Base-by-base conservation (phyloP, 441 rosid species). In the Gossypium davidsonii region DNA sequence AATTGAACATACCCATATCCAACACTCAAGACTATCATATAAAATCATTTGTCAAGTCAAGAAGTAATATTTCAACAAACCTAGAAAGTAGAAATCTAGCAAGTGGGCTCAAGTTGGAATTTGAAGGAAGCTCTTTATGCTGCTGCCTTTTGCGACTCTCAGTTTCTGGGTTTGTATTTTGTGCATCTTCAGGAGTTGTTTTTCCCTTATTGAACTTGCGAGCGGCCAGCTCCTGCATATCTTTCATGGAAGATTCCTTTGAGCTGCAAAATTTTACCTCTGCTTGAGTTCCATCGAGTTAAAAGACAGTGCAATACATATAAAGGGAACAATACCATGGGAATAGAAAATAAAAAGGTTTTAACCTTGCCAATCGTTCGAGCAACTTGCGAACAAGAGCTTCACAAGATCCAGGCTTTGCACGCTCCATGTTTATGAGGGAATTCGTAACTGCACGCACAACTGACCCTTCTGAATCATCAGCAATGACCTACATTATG, bases 71-170 rank as follows among this genome's bases (percentile, higher is more conserved):
- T 70, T 42, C 42, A 67, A 79, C 94, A 28, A 74, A 93, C 99
- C 98, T 96, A 64, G 98, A 93, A 70, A 96, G 94, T 70, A 96
- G 77, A 84, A 93, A 93, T 85, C 92, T 93, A 3, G 96, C 98
- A 66, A 96, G 93, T 0, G 99, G 98, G 79, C 94, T 92, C 71
- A 91, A 68, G 84, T 90, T 93, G 69, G 94, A 73, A 62, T 84
- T 90, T 31, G 93, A 88, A 80, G 72, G 82, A 58, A 80, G 79
- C 46, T 93, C 98, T 81, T 83, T 91, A 80, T 72, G 88, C 76
- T 79, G 90, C 80, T 85, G 98, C 85, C 83, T 95, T 83, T 79
- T 89, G 83, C 76, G 82, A 81, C 75, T 79, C 25, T 89, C 94
- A 56, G 76, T 82, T 75, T 83, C 91, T 0, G 82, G 39, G 71